Conservation (phyloP, 495 filamentous ascomycete genomes). For the Penicillium manginii region DNA sequence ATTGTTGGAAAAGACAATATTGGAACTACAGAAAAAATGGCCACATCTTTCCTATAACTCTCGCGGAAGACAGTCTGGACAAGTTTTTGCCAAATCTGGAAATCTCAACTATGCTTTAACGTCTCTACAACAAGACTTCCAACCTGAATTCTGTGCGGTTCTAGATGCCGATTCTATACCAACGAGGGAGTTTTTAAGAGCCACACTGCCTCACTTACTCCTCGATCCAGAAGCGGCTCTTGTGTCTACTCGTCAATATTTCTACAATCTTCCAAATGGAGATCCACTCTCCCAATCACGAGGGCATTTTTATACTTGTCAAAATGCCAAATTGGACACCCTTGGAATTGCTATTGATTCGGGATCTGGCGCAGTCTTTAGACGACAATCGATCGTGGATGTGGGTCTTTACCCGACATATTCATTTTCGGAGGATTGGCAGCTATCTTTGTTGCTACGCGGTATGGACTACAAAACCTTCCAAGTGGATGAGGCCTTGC, state of each 20-base stretch:
- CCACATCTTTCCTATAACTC: constrained; percentile 52
- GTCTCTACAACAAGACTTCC: constrained; percentile 40
- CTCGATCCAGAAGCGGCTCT: constrained; percentile 34
- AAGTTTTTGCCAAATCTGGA: constrained; percentile 55
- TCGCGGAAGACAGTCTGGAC: constrained; percentile 42
- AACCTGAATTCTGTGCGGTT: constrained; percentile 44
- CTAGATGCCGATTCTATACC: constrained; percentile 53
- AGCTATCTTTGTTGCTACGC: constrained; percentile 48
- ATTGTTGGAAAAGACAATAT: constrained; percentile 35
- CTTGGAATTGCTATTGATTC: constrained; percentile 35
- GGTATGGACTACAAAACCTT: constrained; percentile 47
- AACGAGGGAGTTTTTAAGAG: constrained; percentile 51
- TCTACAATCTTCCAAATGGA: constrained; percentile 53
- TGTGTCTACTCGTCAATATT: constrained; percentile 45
- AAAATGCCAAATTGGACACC: constrained; percentile 34
- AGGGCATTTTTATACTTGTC: constrained; percentile 45
- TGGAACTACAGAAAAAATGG: constrained; percentile 28
- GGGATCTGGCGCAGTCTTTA: constrained; percentile 55
- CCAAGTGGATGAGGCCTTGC: constrained; percentile 52
- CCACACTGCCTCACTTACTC: constrained; percentile 53
- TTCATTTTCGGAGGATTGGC: constrained; percentile 55
- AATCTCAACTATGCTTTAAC: constrained; percentile 57
- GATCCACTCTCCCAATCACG: constrained; percentile 54
- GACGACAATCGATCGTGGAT: constrained; percentile 45
- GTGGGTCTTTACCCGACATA: constrained; percentile 54